Evolutionary conservation across 306 rosid genomes (phyloP).

Genomic region (Sicyos baderoa): DNA sequence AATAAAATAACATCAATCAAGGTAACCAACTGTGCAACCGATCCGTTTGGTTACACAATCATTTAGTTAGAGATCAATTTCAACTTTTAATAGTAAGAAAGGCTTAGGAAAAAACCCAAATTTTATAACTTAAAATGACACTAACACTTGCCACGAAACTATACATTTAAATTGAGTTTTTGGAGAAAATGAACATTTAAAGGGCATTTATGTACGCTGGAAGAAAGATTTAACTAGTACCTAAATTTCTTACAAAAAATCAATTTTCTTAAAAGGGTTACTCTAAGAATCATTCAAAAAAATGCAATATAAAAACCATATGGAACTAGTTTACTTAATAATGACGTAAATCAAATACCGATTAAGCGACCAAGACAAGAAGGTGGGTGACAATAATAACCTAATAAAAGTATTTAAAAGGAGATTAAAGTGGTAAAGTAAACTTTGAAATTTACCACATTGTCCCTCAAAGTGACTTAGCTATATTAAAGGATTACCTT

Average conservation of each 20-base stretch:
- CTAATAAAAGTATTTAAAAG: not conserved
- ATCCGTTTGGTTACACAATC: no score
- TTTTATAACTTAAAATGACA: no score
- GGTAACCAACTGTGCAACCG: no score
- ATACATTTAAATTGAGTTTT: no score
- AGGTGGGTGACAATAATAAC: not conserved
- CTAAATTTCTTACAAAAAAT: not conserved
- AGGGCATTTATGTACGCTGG: not conserved
- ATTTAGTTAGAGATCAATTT: not conserved
- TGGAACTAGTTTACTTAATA: no score
- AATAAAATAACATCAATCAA: no score
- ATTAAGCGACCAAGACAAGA: not conserved
- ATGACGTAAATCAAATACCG: not conserved
- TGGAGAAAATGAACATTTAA: not conserved
- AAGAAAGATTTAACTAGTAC: not conserved
- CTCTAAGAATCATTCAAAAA: not conserved
- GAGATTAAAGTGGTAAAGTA: not conserved
- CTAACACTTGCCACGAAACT: no score
- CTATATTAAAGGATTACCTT: not conserved
- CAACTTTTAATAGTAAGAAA: not conserved
- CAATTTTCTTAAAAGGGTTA: not conserved
- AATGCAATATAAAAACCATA: no score
- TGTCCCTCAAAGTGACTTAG: constrained; percentile 8
- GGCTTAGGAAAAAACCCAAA: not conserved
- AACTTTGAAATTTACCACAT: constrained; percentile 1